A percentile compares a stretch with the other conserved stretches of the same genome.
phyloP scores from a whole-genome alignment of 106 monocot species.

The Posidonia australis region DNA sequence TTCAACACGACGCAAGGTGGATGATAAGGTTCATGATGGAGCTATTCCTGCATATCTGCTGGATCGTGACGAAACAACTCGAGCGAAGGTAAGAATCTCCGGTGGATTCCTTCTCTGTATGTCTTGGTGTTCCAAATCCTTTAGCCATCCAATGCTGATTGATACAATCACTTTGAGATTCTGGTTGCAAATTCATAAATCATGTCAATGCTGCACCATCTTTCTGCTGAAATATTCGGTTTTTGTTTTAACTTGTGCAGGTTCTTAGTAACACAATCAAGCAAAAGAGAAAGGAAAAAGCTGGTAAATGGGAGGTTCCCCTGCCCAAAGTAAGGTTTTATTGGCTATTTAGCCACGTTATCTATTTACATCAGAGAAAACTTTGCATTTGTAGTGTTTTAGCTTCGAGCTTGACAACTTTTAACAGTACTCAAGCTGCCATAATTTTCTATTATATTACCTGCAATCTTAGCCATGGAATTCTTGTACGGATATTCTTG shows the following conservation, averaged over 20 bases:
- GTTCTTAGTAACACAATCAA: constrained; percentile 93
- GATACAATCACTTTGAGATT: background rate
- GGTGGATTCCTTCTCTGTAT: background rate
- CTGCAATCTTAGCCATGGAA: background rate
- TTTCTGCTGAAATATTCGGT: too few species aligned
- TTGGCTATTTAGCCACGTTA: background rate
- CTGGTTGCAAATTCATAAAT: too few species aligned
- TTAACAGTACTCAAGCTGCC: too few species aligned
- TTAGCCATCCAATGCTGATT: too few species aligned
- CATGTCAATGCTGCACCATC: too few species aligned
- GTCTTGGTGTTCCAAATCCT: background rate
- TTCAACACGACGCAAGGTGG: constrained; percentile 64
- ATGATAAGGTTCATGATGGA: constrained; percentile 86
- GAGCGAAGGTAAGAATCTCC: constrained; percentile 51
- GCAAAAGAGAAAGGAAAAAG: constrained; percentile 96
- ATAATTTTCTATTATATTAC: background rate
- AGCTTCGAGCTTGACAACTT: too few species aligned
- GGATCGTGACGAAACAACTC: constrained; percentile 81
- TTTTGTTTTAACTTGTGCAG: too few species aligned
- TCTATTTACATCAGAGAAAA: too few species aligned
- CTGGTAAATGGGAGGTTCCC: constrained; percentile 96
- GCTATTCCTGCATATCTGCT: constrained; percentile 83
- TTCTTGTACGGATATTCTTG: background rate
- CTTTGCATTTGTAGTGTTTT: too few species aligned
- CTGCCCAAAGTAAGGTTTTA: constrained; percentile 29